phyloP scores from a whole-genome alignment of 805 yeast genomes.

The Saccharomycopsis sp. region DNA sequence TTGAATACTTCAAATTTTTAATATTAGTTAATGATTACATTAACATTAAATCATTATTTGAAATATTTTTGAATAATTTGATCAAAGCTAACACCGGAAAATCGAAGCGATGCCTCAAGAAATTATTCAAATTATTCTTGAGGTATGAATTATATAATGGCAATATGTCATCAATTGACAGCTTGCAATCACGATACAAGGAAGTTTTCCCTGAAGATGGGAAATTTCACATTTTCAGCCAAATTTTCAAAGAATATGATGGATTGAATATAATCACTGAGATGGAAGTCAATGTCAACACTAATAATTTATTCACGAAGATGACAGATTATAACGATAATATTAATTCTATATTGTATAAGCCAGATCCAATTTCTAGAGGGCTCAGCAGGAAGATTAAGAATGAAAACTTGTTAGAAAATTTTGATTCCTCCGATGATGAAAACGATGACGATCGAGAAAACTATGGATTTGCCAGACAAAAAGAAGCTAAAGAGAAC shows the following conservation, averaged over 20 bases:
- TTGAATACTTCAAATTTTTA: constrained; percentile 66
- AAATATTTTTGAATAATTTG: constrained; percentile 54
- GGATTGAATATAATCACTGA: constrained; percentile 25
- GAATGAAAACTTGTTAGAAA: constrained; percentile 8
- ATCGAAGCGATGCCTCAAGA: constrained; percentile 32
- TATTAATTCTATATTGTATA: constrained; percentile 7
- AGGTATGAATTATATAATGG: constrained; percentile 65
- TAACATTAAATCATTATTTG: constrained; percentile 75
- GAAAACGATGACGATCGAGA: constrained; percentile 6
- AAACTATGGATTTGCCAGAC: constrained; percentile 9
- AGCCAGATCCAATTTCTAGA: not conserved
- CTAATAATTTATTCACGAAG: constrained; percentile 5
- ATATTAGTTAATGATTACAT: constrained; percentile 63
- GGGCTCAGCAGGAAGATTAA: constrained; percentile 7
- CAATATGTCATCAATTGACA: constrained; percentile 57
- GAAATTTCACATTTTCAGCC: constrained; percentile 13
- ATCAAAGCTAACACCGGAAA: constrained; percentile 25
- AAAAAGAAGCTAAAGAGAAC: not conserved
- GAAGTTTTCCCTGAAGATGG: constrained; percentile 59
- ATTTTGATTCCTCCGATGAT: constrained; percentile 9
- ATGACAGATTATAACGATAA: constrained; percentile 9
- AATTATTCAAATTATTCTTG: constrained; percentile 52
- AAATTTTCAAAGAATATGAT: constrained; percentile 15
- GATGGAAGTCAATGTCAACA: constrained; percentile 15
- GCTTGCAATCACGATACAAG: constrained; percentile 59